Evolutionary conservation across 192 early-diverging fungal species (phyloP).

Genomic region (Phlyctochytrium bullatum): DNA sequence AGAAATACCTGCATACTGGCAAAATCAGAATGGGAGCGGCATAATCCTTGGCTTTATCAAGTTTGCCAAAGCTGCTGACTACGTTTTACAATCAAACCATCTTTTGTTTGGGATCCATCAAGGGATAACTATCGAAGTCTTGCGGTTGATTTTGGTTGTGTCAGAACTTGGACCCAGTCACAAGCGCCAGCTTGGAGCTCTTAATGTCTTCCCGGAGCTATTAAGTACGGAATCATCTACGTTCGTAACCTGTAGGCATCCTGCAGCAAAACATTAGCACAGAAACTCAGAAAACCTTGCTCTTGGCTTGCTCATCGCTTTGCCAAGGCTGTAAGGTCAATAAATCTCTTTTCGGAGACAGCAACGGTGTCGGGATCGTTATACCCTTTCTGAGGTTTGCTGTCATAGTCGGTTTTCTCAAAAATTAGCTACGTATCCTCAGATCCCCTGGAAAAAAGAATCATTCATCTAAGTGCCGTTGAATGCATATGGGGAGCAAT

Average conservation of each 20-base stretch:
- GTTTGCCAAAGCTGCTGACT: constrained; percentile 16
- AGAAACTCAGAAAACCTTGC: constrained; percentile 30
- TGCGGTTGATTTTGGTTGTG: constrained; percentile 24
- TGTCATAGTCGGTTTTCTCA: background rate
- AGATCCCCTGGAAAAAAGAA: constrained; percentile 36
- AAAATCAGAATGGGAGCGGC: constrained; percentile 19
- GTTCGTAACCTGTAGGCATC: constrained; percentile 10
- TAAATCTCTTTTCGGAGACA: constrained; percentile 38
- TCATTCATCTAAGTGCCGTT: constrained; percentile 29
- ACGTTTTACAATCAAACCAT: background rate
- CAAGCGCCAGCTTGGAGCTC: constrained; percentile 23
- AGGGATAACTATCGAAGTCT: constrained; percentile 29
- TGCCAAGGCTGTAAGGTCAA: constrained; percentile 40
- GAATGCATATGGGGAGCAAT: constrained; percentile 50
- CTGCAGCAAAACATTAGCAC: constrained; percentile 26
- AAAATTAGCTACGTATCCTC: constrained; percentile 30
- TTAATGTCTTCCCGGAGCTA: constrained; percentile 30
- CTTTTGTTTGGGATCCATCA: constrained; percentile 22
- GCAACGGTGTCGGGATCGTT: constrained; percentile 31
- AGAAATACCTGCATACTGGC: constrained; percentile 20
- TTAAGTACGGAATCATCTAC: constrained; percentile 29
- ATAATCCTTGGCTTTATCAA: constrained; percentile 28
- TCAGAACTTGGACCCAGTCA: constrained; percentile 30
- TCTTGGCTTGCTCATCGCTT: constrained; percentile 40
- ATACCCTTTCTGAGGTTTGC: constrained; percentile 36